phyloP scores from a whole-genome alignment of 225 moss, liverwort and hornwort species.

The Antitrichia curtipendula region DNA sequence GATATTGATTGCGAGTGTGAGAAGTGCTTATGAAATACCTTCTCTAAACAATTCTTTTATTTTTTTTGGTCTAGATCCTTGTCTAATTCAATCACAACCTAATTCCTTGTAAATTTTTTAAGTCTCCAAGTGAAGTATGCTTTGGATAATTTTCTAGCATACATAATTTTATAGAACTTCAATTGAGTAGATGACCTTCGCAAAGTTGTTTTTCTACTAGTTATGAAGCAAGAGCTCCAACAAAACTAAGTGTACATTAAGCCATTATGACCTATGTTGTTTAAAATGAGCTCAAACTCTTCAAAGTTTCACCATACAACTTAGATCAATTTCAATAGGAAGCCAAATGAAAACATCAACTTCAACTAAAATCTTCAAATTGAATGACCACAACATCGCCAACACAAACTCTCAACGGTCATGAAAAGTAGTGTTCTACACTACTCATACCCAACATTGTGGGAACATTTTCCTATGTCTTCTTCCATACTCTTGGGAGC shows the following conservation, averaged over 20 bases:
- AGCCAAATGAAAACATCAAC: background rate
- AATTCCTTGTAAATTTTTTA: background rate
- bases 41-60: background rate
- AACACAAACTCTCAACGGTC: fast-evolving
- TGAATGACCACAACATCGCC: background rate
- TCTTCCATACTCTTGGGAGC: fast-evolving
- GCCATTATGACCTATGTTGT: background rate
- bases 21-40: background rate
- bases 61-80: background rate
- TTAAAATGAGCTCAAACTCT: background rate
- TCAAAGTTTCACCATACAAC: fast-evolving
- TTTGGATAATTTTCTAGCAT: background rate
- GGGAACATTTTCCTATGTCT: fast-evolving
- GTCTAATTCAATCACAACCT: background rate
- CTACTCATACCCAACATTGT: fast-evolving
- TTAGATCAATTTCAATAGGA: background rate
- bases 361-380: background rate
- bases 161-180: background rate
- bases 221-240: background rate
- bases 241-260: background rate
- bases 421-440: fast-evolving
- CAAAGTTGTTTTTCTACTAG: background rate
- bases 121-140: background rate
- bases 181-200: background rate
- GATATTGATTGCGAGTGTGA: background rate